phyloP scores from a whole-genome alignment of 2,329 filamentous ascomycete species.

The Colletotrichum sublineola region DNA sequence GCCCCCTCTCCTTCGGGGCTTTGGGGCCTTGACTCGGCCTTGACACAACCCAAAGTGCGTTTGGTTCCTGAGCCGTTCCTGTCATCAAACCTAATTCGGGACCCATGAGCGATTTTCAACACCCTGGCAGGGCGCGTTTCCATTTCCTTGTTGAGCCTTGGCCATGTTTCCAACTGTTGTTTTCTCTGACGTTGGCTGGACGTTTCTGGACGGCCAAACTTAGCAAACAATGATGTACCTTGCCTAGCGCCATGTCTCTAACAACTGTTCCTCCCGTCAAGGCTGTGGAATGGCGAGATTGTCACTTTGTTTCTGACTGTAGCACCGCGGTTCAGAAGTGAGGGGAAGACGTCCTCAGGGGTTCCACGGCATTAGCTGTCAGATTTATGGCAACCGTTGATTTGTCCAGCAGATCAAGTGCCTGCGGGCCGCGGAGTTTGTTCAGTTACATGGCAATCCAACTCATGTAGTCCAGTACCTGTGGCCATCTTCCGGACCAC shows the following conservation, averaged over 20 bases:
- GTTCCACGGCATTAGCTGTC: conserved; percentile 37
- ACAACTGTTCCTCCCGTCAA: conserved; percentile 11
- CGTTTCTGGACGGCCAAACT: neutral
- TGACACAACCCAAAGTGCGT: conserved; percentile 27
- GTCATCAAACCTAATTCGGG: conserved; percentile 35
- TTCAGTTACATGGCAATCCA: neutral
- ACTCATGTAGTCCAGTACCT: neutral
- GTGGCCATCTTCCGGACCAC: conserved; percentile 1
- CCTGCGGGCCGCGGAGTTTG: conserved; percentile 18
- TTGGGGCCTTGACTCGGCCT: neutral
- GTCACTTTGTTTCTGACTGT: conserved; percentile 27
- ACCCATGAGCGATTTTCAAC: conserved; percentile 39
- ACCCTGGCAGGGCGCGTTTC: conserved; percentile 24
- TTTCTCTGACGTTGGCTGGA: conserved; percentile 19
- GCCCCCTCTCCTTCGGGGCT: conserved; percentile 10
- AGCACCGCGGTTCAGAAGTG: conserved; percentile 16
- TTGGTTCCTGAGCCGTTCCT: conserved; percentile 39
- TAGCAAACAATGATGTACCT: conserved; percentile 1
- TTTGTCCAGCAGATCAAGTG: conserved; percentile 28
- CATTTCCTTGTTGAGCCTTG: conserved; percentile 23
- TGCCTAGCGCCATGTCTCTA: conserved; percentile 11
- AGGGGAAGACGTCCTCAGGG: conserved; percentile 9
- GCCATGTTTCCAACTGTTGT: conserved; percentile 31
- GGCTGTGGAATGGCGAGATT: conserved; percentile 7
- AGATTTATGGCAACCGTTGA: conserved; percentile 38